Conservation (phyloP, 441 rosid species). For the Populus tomentosa region DNA sequence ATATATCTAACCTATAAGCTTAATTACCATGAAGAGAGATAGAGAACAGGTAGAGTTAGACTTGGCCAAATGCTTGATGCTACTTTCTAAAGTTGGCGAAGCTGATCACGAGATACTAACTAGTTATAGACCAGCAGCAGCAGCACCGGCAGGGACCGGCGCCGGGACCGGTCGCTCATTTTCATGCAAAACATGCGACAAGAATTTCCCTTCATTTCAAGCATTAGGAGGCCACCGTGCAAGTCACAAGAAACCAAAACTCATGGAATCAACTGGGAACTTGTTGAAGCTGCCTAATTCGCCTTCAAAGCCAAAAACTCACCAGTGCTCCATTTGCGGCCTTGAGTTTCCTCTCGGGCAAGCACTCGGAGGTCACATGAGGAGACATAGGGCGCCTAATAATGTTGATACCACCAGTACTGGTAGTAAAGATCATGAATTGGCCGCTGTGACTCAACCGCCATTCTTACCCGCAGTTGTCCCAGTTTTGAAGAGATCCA, state of each 20-base stretch:
- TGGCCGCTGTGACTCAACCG: slow-evolving; percentile 17
- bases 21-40: slow-evolving; percentile 46
- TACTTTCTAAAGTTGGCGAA: slow-evolving; percentile 62
- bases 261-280: slow-evolving; percentile 5
- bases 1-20: not conserved
- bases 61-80: slow-evolving; percentile 69
- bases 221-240: slow-evolving; percentile 96
- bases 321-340: slow-evolving; percentile 83
- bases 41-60: slow-evolving; percentile 33
- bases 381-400: slow-evolving; percentile 50
- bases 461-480: slow-evolving; percentile 21
- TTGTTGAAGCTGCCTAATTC: slow-evolving; percentile 20
- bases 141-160: not conserved
- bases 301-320: slow-evolving; percentile 43
- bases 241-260: slow-evolving; percentile 75
- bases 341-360: slow-evolving; percentile 66
- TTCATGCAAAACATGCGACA: slow-evolving; percentile 77
- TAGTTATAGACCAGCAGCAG: not conserved
- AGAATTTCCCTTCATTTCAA: slow-evolving; percentile 74
- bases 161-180: slow-evolving; percentile 35
- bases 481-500: slow-evolving; percentile 58
- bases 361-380: slow-evolving; percentile 37
- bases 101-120: not conserved
- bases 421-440: not conserved
- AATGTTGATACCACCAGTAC: not conserved